A percentile compares a stretch with the other conserved stretches of the same genome.
phyloP scores from a whole-genome alignment of 169 alveolate genomes.

The Plasmodium knowlesi region DNA sequence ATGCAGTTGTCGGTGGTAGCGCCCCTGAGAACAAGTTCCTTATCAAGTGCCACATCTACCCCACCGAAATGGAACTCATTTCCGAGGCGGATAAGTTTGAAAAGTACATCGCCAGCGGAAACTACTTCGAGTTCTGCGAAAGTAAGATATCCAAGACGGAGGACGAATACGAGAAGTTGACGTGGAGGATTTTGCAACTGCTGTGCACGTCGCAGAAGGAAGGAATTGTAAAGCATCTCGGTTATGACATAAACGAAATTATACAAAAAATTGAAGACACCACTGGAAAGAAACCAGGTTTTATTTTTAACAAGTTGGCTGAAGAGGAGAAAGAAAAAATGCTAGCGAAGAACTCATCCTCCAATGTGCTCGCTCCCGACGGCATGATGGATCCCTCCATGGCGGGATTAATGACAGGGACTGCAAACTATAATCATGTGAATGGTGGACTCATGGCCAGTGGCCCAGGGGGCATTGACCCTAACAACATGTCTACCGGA shows the following conservation, averaged over 20 bases:
- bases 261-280: neutral
- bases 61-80: conserved; percentile 67
- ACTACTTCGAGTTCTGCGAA: conserved; percentile 65
- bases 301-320: conserved; percentile 31
- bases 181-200: conserved; percentile 62
- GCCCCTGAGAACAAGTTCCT: neutral
- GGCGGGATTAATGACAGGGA: neutral
- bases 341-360: neutral
- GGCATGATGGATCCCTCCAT: neutral
- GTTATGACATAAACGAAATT: conserved; percentile 59
- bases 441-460: neutral
- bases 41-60: conserved; percentile 32
- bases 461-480: neutral
- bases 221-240: conserved; percentile 63
- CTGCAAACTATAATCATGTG: neutral
- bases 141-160: conserved; percentile 41
- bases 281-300: conserved; percentile 70
- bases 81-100: conserved; percentile 72
- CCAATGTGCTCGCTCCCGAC: neutral
- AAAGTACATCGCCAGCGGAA: conserved; percentile 47
- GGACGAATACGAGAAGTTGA: conserved; percentile 67
- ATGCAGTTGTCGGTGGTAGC: neutral
- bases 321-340: neutral
- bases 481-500: neutral
- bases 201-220: conserved; percentile 49